These are phyloP conservation scores for Gliomastix tumulicola DNA, from an alignment of 2,329 filamentous ascomycete species.

Conservation along the genomic window DNA sequence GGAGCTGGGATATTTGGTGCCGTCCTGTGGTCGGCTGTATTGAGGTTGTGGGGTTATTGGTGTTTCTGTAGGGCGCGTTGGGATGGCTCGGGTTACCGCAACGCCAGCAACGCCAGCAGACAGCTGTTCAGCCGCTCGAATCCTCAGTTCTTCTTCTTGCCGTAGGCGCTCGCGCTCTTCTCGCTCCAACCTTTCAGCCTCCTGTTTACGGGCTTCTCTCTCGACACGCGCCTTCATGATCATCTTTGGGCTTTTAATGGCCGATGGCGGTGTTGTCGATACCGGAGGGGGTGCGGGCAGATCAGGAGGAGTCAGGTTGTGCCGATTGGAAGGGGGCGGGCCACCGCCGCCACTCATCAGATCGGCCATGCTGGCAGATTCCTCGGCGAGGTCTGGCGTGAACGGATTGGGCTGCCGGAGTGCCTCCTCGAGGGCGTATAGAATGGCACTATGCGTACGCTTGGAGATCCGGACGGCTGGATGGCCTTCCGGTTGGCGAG, in stretches of 20 bases:
- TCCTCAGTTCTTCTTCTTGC: constrained; percentile 47
- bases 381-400: constrained; percentile 77
- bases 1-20: too few species aligned
- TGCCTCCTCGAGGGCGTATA: constrained; percentile 87
- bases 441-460: constrained; percentile 81
- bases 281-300: constrained; percentile 32
- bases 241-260: constrained; percentile 77
- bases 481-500: constrained; percentile 30
- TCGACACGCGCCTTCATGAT: constrained; percentile 85
- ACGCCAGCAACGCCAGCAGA: constrained; percentile 38
- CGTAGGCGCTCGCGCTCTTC: constrained; percentile 45
- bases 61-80: constrained; percentile 16
- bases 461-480: constrained; percentile 63
- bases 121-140: constrained; percentile 51
- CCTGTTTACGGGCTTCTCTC: constrained; percentile 62
- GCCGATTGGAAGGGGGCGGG: constrained; percentile 45
- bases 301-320: too few species aligned
- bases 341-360: constrained; percentile 53
- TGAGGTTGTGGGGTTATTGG: too few species aligned
- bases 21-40: too few species aligned
- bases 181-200: constrained; percentile 56
- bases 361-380: constrained; percentile 89
- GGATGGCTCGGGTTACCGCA: constrained; percentile 12
- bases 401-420: constrained; percentile 77
- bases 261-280: too few species aligned